Evolutionary conservation across 176 grass and related monocot genomes (phyloP).

Genomic region (Triticum aestivum): DNA sequence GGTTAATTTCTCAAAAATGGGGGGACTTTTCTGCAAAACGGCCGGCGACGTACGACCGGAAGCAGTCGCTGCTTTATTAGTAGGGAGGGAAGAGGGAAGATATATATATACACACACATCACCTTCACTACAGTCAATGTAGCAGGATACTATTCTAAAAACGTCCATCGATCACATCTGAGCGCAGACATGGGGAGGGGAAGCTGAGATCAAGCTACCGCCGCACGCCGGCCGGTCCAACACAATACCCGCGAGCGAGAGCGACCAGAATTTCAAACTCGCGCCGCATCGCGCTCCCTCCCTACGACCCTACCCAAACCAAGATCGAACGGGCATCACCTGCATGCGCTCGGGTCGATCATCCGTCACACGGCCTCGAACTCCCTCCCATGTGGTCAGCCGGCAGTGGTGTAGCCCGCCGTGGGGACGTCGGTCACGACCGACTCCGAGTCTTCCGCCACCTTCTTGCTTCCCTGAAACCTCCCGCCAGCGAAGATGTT

Average conservation of each 20-base stretch:
- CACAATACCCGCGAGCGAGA: not conserved
- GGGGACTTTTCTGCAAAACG: too few relatives aligned
- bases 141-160: not conserved
- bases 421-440: slow-evolving; percentile 50
- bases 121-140: not conserved
- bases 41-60: too few relatives aligned
- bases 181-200: not conserved
- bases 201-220: not conserved
- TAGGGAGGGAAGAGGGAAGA: too few relatives aligned
- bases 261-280: not conserved
- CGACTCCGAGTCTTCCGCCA: slow-evolving; percentile 45
- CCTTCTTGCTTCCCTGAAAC: slow-evolving; percentile 40
- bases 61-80: too few relatives aligned
- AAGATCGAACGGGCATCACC: not conserved
- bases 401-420: slow-evolving; percentile 16
- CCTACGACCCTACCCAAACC: not conserved
- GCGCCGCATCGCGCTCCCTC: not conserved
- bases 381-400: slow-evolving; percentile 22
- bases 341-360: not conserved
- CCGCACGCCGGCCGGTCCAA: not conserved
- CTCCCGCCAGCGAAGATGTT: slow-evolving; percentile 38
- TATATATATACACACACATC: not conserved
- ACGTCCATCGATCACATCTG: not conserved
- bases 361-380: slow-evolving; percentile 27
- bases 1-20: too few relatives aligned